phyloP scores from a whole-genome alignment of 495 filamentous ascomycete genomes.

The Aspergillus ellipticus region DNA sequence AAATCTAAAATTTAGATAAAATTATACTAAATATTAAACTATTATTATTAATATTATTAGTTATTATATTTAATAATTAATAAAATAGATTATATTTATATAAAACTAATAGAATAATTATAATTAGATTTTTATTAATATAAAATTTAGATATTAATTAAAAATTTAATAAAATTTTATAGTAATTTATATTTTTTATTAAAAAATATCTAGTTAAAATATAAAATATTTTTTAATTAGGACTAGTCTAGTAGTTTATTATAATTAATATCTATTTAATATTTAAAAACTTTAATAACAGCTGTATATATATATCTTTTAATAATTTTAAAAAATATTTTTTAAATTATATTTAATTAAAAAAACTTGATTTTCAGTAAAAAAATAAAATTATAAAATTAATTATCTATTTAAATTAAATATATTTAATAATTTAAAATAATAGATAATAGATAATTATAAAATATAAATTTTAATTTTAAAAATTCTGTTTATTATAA shows the following conservation, averaged over 20 bases:
- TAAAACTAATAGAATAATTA: constrained; percentile 5
- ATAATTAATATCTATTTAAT: constrained; percentile 2
- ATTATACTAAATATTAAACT: background rate
- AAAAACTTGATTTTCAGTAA: background rate
- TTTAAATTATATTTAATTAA: background rate
- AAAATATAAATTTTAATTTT: constrained; percentile 7
- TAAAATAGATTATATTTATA: background rate
- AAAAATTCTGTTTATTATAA: constrained; percentile 7
- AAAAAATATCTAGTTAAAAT: constrained; percentile 2
- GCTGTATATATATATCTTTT: constrained; percentile 1
- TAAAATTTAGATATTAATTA: constrained; percentile 3
- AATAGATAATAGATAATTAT: constrained; percentile 2
- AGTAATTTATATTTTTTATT: background rate
- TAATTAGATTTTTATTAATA: constrained; percentile 8
- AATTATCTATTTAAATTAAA: constrained; percentile 1
- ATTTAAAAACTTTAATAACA: background rate
- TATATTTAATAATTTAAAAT: constrained; percentile 6
- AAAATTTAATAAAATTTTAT: constrained; percentile 1
- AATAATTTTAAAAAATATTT: background rate
- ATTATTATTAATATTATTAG: background rate
- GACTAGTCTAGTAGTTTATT: background rate
- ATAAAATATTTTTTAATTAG: constrained; percentile 4
- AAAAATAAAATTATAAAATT: constrained; percentile 1
- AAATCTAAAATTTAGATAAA: background rate
- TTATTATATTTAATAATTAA: constrained; percentile 1